Evolutionary conservation across 768 basidiomycete genomes (phyloP).

Genomic region (Mycena galericulata): DNA sequence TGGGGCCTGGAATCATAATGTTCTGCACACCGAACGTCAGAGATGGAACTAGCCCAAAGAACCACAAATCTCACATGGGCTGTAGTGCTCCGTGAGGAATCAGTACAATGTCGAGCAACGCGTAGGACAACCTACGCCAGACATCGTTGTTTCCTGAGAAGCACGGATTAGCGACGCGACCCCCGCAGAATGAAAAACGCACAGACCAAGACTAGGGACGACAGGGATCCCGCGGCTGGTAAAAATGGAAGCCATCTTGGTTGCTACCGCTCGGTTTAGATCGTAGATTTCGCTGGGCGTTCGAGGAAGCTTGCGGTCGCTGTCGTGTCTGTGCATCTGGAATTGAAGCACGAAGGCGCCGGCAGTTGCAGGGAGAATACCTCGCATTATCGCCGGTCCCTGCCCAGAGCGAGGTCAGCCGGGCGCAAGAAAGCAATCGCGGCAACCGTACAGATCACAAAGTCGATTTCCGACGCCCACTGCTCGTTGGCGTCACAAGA

Average conservation of each 20-base stretch:
- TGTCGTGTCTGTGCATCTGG: conserved; percentile 75
- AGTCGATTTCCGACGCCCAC: conserved; percentile 77
- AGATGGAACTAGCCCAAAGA: conserved; percentile 29
- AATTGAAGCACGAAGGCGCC: background rate
- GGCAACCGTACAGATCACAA: conserved; percentile 75
- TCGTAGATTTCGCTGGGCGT: conserved; percentile 83
- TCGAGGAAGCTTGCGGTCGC: conserved; percentile 83
- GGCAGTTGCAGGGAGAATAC: background rate
- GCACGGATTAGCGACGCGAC: no score
- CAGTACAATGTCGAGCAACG: no score
- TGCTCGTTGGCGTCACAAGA: background rate
- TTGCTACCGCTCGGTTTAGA: conserved; percentile 74
- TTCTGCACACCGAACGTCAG: conserved; percentile 56
- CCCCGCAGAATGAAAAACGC: no score
- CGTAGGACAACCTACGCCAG: no score
- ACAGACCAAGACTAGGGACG: no score
- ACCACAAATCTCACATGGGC: conserved; percentile 1
- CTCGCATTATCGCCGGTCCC: conserved; percentile 87
- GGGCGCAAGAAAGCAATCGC: background rate
- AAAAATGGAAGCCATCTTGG: conserved; percentile 80
- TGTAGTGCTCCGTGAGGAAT: no score
- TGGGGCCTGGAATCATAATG: conserved; percentile 77
- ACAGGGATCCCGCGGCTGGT: conserved; percentile 37
- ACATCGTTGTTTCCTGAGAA: no score
- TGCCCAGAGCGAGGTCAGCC: conserved; percentile 11